These are phyloP conservation scores for Scorias spongiosa DNA, from an alignment of 2,329 filamentous ascomycete species.

Conservation along the genomic window DNA sequence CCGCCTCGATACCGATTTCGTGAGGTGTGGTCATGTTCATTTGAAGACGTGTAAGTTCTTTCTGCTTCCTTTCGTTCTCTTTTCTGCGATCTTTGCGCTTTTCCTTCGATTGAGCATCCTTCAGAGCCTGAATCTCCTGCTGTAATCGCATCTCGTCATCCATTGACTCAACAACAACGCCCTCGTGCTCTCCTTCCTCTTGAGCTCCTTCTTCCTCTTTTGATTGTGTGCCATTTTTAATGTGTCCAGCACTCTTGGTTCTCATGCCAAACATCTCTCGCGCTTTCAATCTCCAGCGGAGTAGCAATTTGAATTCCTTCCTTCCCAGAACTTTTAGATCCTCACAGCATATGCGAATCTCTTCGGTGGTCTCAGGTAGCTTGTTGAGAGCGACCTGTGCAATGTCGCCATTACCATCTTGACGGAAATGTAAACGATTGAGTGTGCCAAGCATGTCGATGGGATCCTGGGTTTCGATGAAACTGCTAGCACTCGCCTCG, in stretches of 20 bases:
- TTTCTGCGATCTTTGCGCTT: constrained; percentile 72
- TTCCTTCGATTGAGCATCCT: constrained; percentile 59
- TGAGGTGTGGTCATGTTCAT: constrained; percentile 92
- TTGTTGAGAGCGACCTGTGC: constrained; percentile 74
- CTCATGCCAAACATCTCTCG: constrained; percentile 82
- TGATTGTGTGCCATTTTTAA: constrained; percentile 9
- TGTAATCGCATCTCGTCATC: constrained; percentile 88
- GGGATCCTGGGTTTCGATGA: constrained; percentile 84
- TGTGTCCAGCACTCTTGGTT: constrained; percentile 49
- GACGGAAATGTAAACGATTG: constrained; percentile 72
- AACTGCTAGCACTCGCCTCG: constrained; percentile 74
- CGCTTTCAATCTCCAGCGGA: constrained; percentile 80
- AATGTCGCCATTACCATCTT: constrained; percentile 60
- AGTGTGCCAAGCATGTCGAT: constrained; percentile 78
- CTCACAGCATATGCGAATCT: constrained; percentile 61
- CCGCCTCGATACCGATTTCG: constrained; percentile 68
- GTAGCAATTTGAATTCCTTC: constrained; percentile 81
- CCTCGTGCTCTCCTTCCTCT: constrained; percentile 38
- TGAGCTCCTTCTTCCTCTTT: constrained; percentile 15
- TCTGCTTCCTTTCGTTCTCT: constrained; percentile 88
- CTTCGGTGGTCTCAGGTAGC: constrained; percentile 70
- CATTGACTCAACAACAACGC: constrained; percentile 75
- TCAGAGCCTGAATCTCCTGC: constrained; percentile 68
- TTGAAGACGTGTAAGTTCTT: constrained; percentile 90
- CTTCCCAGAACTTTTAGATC: constrained; percentile 84